Evolutionary conservation across 2,329 filamentous ascomycete species (phyloP), one percentile per base, ranked within the genome.

Genomic region (Ascochyta viciae-villosae): DNA sequence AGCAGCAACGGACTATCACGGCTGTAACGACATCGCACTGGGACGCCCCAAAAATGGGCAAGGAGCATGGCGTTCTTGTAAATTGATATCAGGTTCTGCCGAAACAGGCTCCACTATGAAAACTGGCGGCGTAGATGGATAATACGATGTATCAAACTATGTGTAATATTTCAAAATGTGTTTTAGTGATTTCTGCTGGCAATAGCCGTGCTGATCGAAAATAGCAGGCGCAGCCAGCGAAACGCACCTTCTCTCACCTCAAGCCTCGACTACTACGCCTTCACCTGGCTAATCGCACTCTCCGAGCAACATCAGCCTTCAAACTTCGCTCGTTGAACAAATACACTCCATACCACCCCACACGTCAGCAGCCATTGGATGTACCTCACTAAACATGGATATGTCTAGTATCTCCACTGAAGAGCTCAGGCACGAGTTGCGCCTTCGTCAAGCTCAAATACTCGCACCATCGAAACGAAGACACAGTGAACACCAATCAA

Each of bases 11-110:
- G 43, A 51, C 31, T 48, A 29, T 57, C 40, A 57, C 54, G 54
- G 51, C 42, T 57, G 49, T 53, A 53, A 57, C n/a, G 54, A 57
- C 38, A 48, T 48, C 15, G 44, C 48, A 52, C 48, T 44, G 49
- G 43, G 49, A 40, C 9, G 33, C 48, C 48, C 54, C 42, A 39
- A 22, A 13, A 33, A 52, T 15, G 48, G 35, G 39, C 48, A 39
- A 48, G 54, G 54, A 51, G 54, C 44, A 44, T 44, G 54, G 54
- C 48, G 54, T 57, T 57, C 38, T 52, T 57, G 38, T 37, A 49
- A 49, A 49, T 49, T 57, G 54, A 37, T 35, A 45, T 31, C 29
- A 22, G 39, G 38, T 23, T 26, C 10, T 37, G 27, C 29, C 26
- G 29, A 35, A 19, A 42, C 39, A 45, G 33, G 39, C 27, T 52